Evolutionary conservation across 768 basidiomycete genomes (phyloP), one percentile per base, ranked within the genome.

Genomic region (Trametopsis cervina): DNA sequence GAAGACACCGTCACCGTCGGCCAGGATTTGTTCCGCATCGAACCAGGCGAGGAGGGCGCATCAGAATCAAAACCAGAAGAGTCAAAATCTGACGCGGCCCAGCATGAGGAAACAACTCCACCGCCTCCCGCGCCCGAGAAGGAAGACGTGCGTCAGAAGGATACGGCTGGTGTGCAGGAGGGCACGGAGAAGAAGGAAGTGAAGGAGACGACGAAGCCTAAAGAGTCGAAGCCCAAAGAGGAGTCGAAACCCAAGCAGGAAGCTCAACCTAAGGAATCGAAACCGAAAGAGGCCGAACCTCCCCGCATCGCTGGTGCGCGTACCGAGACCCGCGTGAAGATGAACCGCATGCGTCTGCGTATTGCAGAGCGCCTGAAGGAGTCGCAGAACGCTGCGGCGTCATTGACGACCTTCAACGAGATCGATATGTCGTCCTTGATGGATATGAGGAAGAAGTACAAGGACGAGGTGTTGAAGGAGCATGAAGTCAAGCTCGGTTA

Each of bases 391-490:
- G 81, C 89, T 17, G 96, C 95, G 3, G 95, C 95, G 40, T 94
- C 92, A 42, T 69, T 98, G 51, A 98, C 96, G 26, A 98, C 95
- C 21, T 99, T 99, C 80, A 97, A 99, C 72, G 95, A 99, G 70
- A 90, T 99, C 63, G 95, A 98, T 73, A 98, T 99, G 95, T 93
- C 91, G 36, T 85, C 89, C 37, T 72, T 98, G 47, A 88, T 96
- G 73, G 83, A 85, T 36, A 81, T 98, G 83, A 88, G 95, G 60
- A 81, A 85, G 64, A 81, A 84, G 63, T 94, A 92, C 81, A 98
- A 98, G 75, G 93, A 96, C 54, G 72, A 78, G 38, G 73, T 97
- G 33, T 72, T 92, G 38, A 96, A 98, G 67, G 79, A 83, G 61
- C 86, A 93, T 57, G 94, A 92, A 43, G 84, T 98, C 66, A 98